phyloP scores from a whole-genome alignment of 2,329 filamentous ascomycete genomes.

The Chaetomium sp. region DNA sequence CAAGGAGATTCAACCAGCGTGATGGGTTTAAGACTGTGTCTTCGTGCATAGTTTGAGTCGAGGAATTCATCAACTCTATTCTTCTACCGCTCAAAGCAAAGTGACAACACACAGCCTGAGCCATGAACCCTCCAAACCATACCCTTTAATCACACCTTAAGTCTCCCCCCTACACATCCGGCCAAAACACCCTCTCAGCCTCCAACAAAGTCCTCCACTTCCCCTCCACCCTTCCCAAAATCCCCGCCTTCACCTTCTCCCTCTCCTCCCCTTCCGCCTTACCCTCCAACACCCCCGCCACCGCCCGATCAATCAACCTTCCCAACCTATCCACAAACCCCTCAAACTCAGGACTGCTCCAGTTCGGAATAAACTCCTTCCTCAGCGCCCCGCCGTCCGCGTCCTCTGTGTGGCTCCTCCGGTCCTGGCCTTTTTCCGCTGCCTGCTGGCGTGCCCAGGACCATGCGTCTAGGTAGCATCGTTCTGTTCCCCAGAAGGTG shows the following conservation, averaged over 20 bases:
- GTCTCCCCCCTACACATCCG: conserved; percentile 26
- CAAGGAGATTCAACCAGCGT: too few species aligned
- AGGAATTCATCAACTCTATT: too few species aligned
- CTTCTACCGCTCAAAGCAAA: too few species aligned
- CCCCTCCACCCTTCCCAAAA: conserved; percentile 35
- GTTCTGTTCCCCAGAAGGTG: conserved; percentile 73
- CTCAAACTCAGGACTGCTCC: conserved; percentile 56
- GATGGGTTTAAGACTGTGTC: too few species aligned
- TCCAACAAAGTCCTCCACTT: conserved; percentile 46
- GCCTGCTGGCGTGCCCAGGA: conserved; percentile 41
- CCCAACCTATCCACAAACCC: conserved; percentile 52
- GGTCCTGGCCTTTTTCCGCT: conserved; percentile 7
- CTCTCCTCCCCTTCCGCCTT: conserved; percentile 9
- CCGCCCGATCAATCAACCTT: conserved; percentile 48
- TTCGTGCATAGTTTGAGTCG: too few species aligned
- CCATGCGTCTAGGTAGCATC: conserved; percentile 56
- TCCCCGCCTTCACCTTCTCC: conserved; percentile 28
- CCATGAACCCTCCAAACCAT: not conserved
- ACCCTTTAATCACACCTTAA: not conserved
- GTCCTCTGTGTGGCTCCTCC: conserved; percentile 34
- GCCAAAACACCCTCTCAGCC: conserved; percentile 56
- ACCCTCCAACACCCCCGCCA: conserved; percentile 34
- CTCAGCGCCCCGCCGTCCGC: conserved; percentile 59
- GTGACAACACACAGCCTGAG: not conserved
- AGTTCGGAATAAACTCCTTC: conserved; percentile 61